phyloP scores from a whole-genome alignment of 139 green algal species.

The Micractinium sp. region DNA sequence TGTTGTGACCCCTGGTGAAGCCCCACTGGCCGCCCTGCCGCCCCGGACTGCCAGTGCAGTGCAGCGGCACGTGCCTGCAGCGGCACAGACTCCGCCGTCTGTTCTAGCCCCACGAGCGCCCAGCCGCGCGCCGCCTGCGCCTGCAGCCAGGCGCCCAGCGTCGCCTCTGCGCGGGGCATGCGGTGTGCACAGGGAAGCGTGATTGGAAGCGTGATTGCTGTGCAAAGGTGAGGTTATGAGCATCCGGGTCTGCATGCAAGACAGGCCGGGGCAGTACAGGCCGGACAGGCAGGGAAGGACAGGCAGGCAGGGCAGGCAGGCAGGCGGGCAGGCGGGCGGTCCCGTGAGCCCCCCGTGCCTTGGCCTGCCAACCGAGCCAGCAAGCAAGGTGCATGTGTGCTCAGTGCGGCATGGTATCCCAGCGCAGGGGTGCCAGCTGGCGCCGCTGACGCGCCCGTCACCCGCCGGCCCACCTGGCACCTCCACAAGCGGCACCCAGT shows the following conservation, averaged over 20 bases:
- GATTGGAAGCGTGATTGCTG: too few relatives aligned
- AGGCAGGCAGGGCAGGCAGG: background rate
- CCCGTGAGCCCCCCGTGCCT: too few relatives aligned
- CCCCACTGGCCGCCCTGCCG: background rate
- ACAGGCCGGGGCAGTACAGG: too few relatives aligned
- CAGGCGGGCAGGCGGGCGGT: background rate
- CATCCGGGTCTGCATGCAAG: background rate
- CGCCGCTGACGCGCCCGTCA: background rate
- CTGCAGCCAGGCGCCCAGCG: conserved; percentile 75
- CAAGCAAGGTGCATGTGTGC: too few relatives aligned
- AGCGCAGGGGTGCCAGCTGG: background rate
- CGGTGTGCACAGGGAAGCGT: too few relatives aligned
- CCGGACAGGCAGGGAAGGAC: background rate
- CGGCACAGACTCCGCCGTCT: conserved; percentile 77
- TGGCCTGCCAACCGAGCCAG: too few relatives aligned
- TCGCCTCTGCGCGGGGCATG: conserved; percentile 29
- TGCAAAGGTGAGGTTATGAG: too few relatives aligned
- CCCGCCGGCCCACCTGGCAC: conserved; percentile 49
- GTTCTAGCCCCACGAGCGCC: conserved; percentile 87
- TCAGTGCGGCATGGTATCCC: background rate
- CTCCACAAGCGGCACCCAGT: conserved; percentile 85
- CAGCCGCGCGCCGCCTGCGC: conserved; percentile 69
- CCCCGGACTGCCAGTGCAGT: background rate
- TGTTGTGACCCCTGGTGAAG: too few relatives aligned
- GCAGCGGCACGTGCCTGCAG: conserved; percentile 20